Base-by-base conservation (phyloP, 495 filamentous ascomycete species). In the Xylaria grammica region DNA sequence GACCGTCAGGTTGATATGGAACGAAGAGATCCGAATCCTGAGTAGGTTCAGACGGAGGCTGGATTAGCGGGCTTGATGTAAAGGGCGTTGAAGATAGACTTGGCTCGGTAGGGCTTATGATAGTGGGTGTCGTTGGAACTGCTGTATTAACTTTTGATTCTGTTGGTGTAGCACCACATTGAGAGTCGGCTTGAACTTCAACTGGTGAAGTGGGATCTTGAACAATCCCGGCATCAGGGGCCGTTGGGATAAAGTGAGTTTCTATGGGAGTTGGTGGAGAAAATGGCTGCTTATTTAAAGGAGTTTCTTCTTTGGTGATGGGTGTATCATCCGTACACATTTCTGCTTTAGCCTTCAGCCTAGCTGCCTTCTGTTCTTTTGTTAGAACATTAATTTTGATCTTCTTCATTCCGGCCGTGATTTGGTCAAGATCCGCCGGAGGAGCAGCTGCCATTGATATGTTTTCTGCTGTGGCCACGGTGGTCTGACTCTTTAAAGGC, bases 301-400 rank as follows among this genome's bases (percentile, higher is more conserved):
- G 10, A 32, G 22, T 38, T 22, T 49, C 19, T 6, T 59, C 60
- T 32, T 65, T 54, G 6, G 59, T 63, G 10, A 69, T 49, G 11
- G 74, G 57, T 26, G 67, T 58, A 20, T 74, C 67, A 19, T 59
- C 51, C 1, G 46, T 40, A 20, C 22, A 60, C 13, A 67, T 59
- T 61, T 67, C 66, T 30, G 71, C 61, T 49, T 75, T 73, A 15
- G 74, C 77, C 48, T 69, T 75, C 40, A 80, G 71, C 4, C 75
- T 72, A 6, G 84, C 84, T 36, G 90, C 89, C 59, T 89, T 83
- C 69, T 91, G 88, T 61, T 92, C 87, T 26, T 89, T 86, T 0
- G 89, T 86, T 0, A 91, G 81, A 44, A 94, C 79, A 46, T 87
- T 91, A 51, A 96, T 80, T 68, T 89, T 94, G 67, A 96, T 87